Conservation (phyloP, 176 grass and related monocot genomes). For the Triticum dicoccoides region DNA sequence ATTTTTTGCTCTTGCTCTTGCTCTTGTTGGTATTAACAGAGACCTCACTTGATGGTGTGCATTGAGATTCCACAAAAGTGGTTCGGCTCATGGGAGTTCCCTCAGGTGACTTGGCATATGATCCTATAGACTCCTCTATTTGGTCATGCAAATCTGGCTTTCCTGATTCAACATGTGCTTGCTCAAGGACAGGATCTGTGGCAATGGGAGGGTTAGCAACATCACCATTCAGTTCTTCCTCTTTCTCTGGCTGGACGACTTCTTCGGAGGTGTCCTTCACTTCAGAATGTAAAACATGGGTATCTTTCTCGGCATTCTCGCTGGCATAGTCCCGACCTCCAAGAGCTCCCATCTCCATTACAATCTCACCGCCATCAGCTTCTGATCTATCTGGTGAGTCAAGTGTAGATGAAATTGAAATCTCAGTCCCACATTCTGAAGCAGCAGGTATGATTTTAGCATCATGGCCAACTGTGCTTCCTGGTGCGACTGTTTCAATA, state of each 20-base stretch:
- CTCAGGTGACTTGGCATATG: constrained; percentile 49
- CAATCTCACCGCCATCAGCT: constrained; percentile 91
- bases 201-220: constrained; percentile 12
- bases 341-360: constrained; percentile 81
- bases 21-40: constrained; percentile 78
- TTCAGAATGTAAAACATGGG: constrained; percentile 29
- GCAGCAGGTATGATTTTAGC: constrained; percentile 55
- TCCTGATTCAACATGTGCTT: constrained; percentile 24
- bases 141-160: constrained; percentile 27
- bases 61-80: constrained; percentile 49
- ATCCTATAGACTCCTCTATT: constrained; percentile 39
- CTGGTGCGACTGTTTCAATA: constrained; percentile 32
- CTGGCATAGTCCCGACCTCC: constrained; percentile 48
- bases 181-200: constrained; percentile 24
- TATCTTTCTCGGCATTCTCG: constrained; percentile 30
- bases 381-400: constrained; percentile 97
- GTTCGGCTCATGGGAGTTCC: constrained; percentile 62
- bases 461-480: constrained; percentile 36
- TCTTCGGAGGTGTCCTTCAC: constrained; percentile 10
- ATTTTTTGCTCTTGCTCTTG: constrained; percentile 49
- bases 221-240: constrained; percentile 23
- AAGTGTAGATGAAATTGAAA: constrained; percentile 95
- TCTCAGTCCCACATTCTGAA: constrained; percentile 97
- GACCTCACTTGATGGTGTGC: constrained; percentile 83
- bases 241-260: constrained; percentile 13